These are phyloP conservation scores for Dendryphion nanum DNA, from an alignment of 2,329 filamentous ascomycete genomes.

Conservation along the genomic window DNA sequence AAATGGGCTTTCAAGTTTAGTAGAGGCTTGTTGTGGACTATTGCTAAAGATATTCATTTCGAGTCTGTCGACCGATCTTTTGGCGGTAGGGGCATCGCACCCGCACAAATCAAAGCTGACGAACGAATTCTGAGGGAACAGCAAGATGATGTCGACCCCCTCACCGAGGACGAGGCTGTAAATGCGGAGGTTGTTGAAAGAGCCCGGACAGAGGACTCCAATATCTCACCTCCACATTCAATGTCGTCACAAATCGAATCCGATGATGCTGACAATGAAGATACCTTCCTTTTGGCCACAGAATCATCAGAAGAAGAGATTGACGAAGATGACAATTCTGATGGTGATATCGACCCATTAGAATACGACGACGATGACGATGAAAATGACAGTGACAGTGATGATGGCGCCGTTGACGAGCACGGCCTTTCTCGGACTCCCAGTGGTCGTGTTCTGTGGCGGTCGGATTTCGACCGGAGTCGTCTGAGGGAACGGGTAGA, in stretches of 20 bases:
- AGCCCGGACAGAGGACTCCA: slow-evolving; percentile 8
- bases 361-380: slow-evolving; percentile 28
- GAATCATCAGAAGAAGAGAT: slow-evolving; percentile 20
- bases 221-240: not conserved
- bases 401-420: slow-evolving; percentile 30
- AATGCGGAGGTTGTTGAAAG: slow-evolving; percentile 23
- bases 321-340: slow-evolving; percentile 30
- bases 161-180: slow-evolving; percentile 48
- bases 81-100: slow-evolving; percentile 54
- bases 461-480: slow-evolving; percentile 50
- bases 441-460: slow-evolving; percentile 45
- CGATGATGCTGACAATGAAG: not conserved
- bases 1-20: slow-evolving; percentile 63
- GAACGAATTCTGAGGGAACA: slow-evolving; percentile 39
- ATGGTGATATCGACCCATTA: slow-evolving; percentile 28
- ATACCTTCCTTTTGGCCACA: not conserved
- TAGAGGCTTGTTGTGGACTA: slow-evolving; percentile 58
- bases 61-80: slow-evolving; percentile 60
- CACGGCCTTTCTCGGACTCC: slow-evolving; percentile 34
- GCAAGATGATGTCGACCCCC: slow-evolving; percentile 50
- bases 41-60: slow-evolving; percentile 56
- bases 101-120: slow-evolving; percentile 39
- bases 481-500: slow-evolving; percentile 53
- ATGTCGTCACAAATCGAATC: not conserved
- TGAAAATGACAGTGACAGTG: slow-evolving; percentile 30